Evolutionary conservation across 2,329 filamentous ascomycete genomes (phyloP), one percentile per base, ranked within the genome.

Genomic region (Aureobasidium sp.): DNA sequence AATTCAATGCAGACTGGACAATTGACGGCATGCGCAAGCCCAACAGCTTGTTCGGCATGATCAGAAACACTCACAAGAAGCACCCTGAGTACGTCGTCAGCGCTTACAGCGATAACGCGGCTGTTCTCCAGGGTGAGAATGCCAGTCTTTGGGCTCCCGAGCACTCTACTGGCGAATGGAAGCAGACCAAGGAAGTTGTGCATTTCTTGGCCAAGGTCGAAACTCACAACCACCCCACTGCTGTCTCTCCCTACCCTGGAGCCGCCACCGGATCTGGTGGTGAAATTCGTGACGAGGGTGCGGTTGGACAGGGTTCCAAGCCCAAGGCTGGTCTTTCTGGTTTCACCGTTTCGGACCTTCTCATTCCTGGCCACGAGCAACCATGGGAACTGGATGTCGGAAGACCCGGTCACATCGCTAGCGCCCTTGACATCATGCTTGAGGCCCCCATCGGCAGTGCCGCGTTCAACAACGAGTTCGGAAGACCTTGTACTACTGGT

Each of bases 401-500:
- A 55, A 92, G 89, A 71, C 94, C 94, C 5, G 83, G 85, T 48
- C 94, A 99, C 76, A 94, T 96, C 71, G 92, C 94, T 22, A 96
- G 90, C 77, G 91, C 89, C 76, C 79, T 97, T 41, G 92, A 97
- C 72, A 97, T 99, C 68, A 97, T 99, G 93, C 81, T 97, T 12
- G 93, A 99, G 73, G 94, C 91, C 0, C 94, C 94, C 0, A 94
- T 99, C 68, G 94, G 94, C 39, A 94, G 90, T 69, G 94, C 94
- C 56, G 86, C 90, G 22, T 97, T 96, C 80, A 97, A 97, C 80
- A 99, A 99, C 72, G 94, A 97, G 71, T 99, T 97, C 70, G 94
- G 94, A 29, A 85, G 94, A 41, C 93, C 94, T 39, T 91, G 88
- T 71, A 87, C 95, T 14, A 84, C 88, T 2, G 94, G 94, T 25